Conservation (phyloP, 495 filamentous ascomycete species). For the Penicillium desertorum region DNA sequence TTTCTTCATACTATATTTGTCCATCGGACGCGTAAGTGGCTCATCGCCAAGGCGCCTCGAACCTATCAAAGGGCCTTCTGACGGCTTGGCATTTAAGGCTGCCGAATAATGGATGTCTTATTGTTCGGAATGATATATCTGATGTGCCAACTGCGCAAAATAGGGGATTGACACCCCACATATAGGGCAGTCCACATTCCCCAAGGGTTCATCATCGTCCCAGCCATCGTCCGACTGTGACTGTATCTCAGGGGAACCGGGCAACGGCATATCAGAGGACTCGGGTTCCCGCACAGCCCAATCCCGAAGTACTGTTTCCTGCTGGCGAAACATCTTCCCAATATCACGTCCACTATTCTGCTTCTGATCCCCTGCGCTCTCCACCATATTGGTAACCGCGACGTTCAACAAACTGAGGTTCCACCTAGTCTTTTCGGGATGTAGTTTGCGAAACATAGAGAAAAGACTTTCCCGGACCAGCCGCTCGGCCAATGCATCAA, state of each 20-base stretch:
- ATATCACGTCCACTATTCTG: conserved; percentile 59
- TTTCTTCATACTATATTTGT: not conserved
- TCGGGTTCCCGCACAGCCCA: conserved; percentile 44
- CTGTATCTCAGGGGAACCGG: conserved; percentile 14
- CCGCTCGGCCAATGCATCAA: conserved; percentile 60
- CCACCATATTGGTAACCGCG: conserved; percentile 80
- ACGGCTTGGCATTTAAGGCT: conserved; percentile 10
- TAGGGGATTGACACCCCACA: conserved; percentile 67
- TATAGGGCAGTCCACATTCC: conserved; percentile 47
- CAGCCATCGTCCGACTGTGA: conserved; percentile 17
- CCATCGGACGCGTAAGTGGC: conserved; percentile 5
- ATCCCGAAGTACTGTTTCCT: conserved; percentile 62
- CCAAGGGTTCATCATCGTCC: conserved; percentile 41
- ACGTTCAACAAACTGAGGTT: conserved; percentile 82
- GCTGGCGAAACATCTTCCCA: conserved; percentile 64
- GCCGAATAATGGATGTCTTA: conserved; percentile 7
- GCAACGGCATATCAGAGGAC: not conserved
- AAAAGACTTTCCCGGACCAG: conserved; percentile 67
- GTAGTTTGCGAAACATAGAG: conserved; percentile 70
- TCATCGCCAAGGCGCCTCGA: conserved; percentile 3
- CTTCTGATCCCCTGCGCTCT: conserved; percentile 53
- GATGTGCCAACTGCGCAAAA: conserved; percentile 73
- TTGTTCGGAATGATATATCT: conserved; percentile 59
- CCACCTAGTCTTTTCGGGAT: conserved; percentile 69
- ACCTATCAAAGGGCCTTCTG: not conserved